Base-by-base conservation (phyloP, 352 stramenopile species). In the Phytophthora colocasiae region DNA sequence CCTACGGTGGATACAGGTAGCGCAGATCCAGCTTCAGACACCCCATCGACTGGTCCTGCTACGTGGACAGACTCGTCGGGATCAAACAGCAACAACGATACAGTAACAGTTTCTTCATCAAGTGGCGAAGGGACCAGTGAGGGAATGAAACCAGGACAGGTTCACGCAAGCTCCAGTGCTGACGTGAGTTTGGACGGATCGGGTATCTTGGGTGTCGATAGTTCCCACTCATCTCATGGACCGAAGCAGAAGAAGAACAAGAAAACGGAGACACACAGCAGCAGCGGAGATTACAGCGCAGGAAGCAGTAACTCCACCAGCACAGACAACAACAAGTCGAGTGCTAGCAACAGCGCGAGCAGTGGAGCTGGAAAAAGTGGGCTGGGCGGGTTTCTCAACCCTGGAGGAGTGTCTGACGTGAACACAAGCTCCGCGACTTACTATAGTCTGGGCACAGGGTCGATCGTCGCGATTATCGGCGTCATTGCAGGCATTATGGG, bases 401-500 rank as follows among this genome's bases (percentile, higher is more conserved):
- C 76, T 60, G 57, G 51, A 3, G 62, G 65, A 2, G 60, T 79
- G 9, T 77, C 81, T 1, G 74, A 86, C 27, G 73, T 76, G 57
- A 81, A 61, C 71, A 78, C 69, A n/a, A 84, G 75, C 8, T 74
- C 71, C 12, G 81, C 71, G 24, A 76, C 64, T 1, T 77, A 71
- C 7, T 90, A 90, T 71, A 87, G 65, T 46, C 69, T 93, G 52
- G 81, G 73, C 19, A 75, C 80, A 32, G 71, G 68, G 5, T 92
- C 85, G 26, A 91, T 93, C 63, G 46, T 91, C 51, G 89, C 81
- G 19, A 88, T 93, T 53, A 73, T 91, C 44, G 83, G 85, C 14
- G 85, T 93, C 19, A 51, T 93, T 14, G 75, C 76, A n/a, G 80
- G 83, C 24, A 86, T 93, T 32, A 64, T 69, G 36, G 80, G 78